Conservation (phyloP, 371 early-diverging fungal species). For the Fennellomyces sp. region DNA sequence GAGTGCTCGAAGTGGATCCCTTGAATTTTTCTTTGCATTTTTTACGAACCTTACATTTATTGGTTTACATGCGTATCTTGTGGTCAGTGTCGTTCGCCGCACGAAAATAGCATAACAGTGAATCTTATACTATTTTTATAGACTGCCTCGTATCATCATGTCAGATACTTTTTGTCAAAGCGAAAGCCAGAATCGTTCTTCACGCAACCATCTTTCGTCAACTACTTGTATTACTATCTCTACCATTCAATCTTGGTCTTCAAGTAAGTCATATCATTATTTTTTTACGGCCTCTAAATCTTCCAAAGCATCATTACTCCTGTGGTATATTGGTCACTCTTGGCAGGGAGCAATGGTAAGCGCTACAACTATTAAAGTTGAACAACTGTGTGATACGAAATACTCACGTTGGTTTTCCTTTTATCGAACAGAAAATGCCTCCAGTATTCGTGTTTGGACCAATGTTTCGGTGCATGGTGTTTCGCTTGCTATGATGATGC, state of each 20-base stretch:
- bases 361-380: background rate
- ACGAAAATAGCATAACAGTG: background rate
- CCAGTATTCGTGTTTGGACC: slow-evolving; percentile 30
- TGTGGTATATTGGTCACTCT: slow-evolving; percentile 57
- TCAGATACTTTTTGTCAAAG: slow-evolving; percentile 24
- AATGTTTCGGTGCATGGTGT: slow-evolving; percentile 56
- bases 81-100: slow-evolving; percentile 31
- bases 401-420: background rate
- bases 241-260: slow-evolving; percentile 45
- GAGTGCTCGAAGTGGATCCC: slow-evolving; percentile 16
- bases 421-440: background rate
- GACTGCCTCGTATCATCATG: slow-evolving; percentile 32
- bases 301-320: slow-evolving; percentile 54
- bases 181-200: slow-evolving; percentile 27
- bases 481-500: slow-evolving; percentile 51
- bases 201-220: slow-evolving; percentile 35
- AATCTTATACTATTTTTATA: slow-evolving; percentile 4
- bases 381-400: background rate
- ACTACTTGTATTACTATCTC: slow-evolving; percentile 45
- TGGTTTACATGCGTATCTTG: slow-evolving; percentile 53
- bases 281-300: background rate
- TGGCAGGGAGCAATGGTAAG: slow-evolving; percentile 6
- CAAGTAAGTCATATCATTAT: slow-evolving; percentile 37
- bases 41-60: slow-evolving; percentile 58
- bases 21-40: slow-evolving; percentile 35